phyloP scores from a whole-genome alignment of 163 green algal genomes.

The Trebouxia gelatinosa region DNA sequence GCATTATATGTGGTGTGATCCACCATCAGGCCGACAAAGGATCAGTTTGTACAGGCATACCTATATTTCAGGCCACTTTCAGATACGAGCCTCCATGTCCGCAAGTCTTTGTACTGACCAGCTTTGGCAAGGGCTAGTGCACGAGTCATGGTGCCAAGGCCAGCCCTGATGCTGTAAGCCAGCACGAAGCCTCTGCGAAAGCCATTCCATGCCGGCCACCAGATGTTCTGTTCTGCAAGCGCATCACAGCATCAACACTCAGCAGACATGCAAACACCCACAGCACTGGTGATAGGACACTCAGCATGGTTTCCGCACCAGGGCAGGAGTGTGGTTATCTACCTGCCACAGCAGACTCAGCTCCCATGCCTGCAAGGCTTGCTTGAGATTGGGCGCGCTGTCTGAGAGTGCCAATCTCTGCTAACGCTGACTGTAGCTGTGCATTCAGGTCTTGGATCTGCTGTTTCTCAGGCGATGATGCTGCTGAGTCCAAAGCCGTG shows the following conservation, averaged over 20 bases:
- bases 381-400: constrained; percentile 14
- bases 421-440: constrained; percentile 8
- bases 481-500: constrained; percentile 21
- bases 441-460: background rate
- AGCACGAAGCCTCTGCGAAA: constrained; percentile 30
- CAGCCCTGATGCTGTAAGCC: constrained; percentile 21
- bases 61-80: constrained; percentile 16
- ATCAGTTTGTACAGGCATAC: too few relatives aligned
- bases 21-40: too few relatives aligned
- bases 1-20: too few relatives aligned
- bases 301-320: too few relatives aligned
- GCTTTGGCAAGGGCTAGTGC: background rate
- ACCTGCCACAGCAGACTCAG: background rate
- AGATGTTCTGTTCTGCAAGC: background rate
- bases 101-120: constrained; percentile 5
- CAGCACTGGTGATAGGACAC: background rate
- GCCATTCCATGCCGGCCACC: constrained; percentile 25
- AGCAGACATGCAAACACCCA: background rate
- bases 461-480: background rate
- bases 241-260: background rate
- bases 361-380: background rate
- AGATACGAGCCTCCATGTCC: constrained; percentile 27
- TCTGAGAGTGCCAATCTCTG: constrained; percentile 6
- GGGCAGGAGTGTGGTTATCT: too few relatives aligned
- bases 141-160: constrained; percentile 25